These are phyloP conservation scores for Suillus luteus DNA, from an alignment of 768 basidiomycete genomes.

Conservation along the genomic window DNA sequence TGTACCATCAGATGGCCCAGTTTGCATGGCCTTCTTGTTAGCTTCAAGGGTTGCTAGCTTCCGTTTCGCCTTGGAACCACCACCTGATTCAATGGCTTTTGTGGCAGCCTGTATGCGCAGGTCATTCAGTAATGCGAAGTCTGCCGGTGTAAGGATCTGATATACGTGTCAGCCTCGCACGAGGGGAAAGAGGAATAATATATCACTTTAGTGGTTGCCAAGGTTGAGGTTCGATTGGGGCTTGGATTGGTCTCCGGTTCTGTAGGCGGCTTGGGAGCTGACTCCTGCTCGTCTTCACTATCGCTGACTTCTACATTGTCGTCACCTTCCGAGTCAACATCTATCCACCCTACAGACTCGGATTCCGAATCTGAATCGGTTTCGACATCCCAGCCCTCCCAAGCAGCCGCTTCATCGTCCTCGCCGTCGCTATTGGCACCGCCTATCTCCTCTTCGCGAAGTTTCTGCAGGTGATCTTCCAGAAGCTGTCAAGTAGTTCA, in stretches of 20 bases:
- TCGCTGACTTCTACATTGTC: constrained; percentile 79
- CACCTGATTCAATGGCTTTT: constrained; percentile 66
- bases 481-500: constrained; percentile 56
- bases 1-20: constrained; percentile 40
- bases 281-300: constrained; percentile 70
- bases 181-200: neutral
- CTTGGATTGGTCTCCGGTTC: constrained; percentile 29
- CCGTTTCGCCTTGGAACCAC: constrained; percentile 79
- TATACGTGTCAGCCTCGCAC: neutral
- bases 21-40: constrained; percentile 55
- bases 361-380: constrained; percentile 63
- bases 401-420: constrained; percentile 61
- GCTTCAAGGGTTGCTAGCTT: constrained; percentile 84
- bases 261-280: constrained; percentile 6
- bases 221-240: constrained; percentile 52
- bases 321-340: constrained; percentile 70
- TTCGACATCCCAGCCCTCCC: constrained; percentile 90
- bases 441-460: constrained; percentile 60
- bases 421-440: constrained; percentile 61
- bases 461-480: constrained; percentile 79
- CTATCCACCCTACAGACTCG: constrained; percentile 74
- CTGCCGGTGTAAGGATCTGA: constrained; percentile 95
- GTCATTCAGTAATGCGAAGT: constrained; percentile 90
- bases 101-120: constrained; percentile 79
- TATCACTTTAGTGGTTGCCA: constrained; percentile 80